phyloP scores from a whole-genome alignment of 495 filamentous ascomycete genomes.

The Paragyromitra xinjiangensis region DNA sequence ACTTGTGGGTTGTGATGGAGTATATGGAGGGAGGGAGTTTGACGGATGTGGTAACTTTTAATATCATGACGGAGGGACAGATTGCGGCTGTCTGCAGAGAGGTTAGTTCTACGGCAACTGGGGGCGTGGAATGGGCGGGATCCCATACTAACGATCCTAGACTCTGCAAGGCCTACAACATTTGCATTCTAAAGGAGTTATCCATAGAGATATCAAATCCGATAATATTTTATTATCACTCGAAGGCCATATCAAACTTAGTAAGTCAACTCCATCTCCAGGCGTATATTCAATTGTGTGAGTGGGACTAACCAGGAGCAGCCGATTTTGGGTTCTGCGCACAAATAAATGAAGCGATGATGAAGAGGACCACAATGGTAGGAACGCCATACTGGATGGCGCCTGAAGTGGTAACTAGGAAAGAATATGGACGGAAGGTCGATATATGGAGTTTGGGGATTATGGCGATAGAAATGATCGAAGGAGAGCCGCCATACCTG shows the following conservation, averaged over 20 bases:
- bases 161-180: constrained; percentile 92
- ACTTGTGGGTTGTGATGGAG: constrained; percentile 99
- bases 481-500: constrained; percentile 95
- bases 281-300: constrained; percentile 4
- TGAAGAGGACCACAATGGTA: constrained; percentile 98
- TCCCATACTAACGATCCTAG: constrained; percentile 58
- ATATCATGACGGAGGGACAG: constrained; percentile 97
- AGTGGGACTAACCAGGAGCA: constrained; percentile 58
- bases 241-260: constrained; percentile 97
- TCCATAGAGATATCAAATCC: constrained; percentile 98
- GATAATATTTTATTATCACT: constrained; percentile 96
- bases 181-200: constrained; percentile 95
- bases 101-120: constrained; percentile 59
- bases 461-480: constrained; percentile 99
- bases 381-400: constrained; percentile 99
- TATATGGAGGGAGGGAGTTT: constrained; percentile 98
- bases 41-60: constrained; percentile 98
- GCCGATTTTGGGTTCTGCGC: constrained; percentile 99
- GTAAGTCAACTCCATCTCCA: constrained; percentile 65
- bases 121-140: neutral
- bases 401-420: constrained; percentile 93
- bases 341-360: constrained; percentile 95
- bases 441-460: constrained; percentile 99
- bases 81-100: constrained; percentile 95
- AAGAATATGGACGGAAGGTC: constrained; percentile 97